A percentile compares a stretch with the other conserved stretches of the same genome.
Conservation (phyloP, 192 early-diverging fungal genomes). For the Obelidium mucronatum region DNA sequence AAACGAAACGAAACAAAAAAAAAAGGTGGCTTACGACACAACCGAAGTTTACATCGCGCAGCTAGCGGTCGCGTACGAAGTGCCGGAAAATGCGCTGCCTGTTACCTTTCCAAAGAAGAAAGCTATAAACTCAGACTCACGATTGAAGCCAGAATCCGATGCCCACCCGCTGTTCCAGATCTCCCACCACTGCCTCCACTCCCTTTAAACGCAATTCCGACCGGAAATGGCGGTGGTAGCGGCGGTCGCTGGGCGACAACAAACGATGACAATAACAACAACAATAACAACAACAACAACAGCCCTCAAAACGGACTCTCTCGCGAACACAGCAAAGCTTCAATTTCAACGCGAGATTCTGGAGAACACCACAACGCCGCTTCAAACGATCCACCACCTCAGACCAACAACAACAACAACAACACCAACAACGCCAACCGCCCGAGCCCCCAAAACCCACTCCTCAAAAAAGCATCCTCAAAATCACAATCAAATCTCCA, state of each 20-base stretch:
- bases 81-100: slow-evolving; percentile 36
- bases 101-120: slow-evolving; percentile 38
- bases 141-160: slow-evolving; percentile 34
- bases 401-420: no score
- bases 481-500: neutral
- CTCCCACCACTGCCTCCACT: neutral
- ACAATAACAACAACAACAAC: neutral
- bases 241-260: neutral
- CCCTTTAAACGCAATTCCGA: neutral
- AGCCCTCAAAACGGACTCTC: neutral
- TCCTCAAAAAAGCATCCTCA: neutral
- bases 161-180: slow-evolving; percentile 8
- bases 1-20: no score
- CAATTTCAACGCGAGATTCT: neutral
- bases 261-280: neutral
- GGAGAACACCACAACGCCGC: neutral
- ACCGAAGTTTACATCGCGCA: slow-evolving; percentile 25
- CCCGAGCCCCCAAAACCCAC: neutral
- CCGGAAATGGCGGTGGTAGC: neutral
- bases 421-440: neutral
- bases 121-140: slow-evolving; percentile 37
- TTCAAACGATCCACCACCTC: neutral
- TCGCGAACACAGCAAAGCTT: neutral
- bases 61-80: slow-evolving; percentile 32
- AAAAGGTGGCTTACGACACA: slow-evolving; percentile 14